These are phyloP conservation scores for Amaranthus hypochondriacus DNA, from an alignment of 148 eudicot species.

Conservation along the genomic window DNA sequence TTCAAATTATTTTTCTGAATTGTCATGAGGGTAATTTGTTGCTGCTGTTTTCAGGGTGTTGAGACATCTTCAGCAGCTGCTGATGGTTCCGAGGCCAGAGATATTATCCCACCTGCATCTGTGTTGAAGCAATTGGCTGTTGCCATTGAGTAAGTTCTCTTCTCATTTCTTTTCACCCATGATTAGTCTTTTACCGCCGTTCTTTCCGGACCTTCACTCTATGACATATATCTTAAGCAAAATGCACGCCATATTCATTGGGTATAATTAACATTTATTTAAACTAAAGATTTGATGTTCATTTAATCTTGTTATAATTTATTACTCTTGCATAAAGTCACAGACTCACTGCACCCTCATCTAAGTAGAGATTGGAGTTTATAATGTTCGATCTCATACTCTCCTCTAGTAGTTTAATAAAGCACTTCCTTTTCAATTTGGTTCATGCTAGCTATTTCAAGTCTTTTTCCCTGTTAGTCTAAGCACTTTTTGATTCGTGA, in stretches of 20 bases:
- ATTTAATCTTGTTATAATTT: neutral
- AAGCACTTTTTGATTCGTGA: constrained; percentile 11
- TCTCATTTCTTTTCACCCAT: neutral
- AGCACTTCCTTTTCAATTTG: neutral
- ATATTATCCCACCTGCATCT: constrained; percentile 59
- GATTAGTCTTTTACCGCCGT: neutral
- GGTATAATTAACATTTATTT: neutral
- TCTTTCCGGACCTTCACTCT: neutral
- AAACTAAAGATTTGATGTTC: neutral
- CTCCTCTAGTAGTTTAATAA: neutral
- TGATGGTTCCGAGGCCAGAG: constrained; percentile 33
- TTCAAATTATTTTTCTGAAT: neutral
- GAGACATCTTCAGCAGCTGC: constrained; percentile 30
- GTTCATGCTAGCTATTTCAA: neutral
- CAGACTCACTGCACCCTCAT: neutral
- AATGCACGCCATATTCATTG: neutral
- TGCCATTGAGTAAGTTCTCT: constrained; percentile 73
- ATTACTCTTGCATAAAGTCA: neutral
- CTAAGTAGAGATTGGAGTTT: neutral
- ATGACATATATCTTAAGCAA: neutral
- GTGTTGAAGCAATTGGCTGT: constrained; percentile 65
- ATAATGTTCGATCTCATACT: neutral
- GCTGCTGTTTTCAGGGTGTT: constrained; percentile 43
- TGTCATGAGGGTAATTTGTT: neutral
- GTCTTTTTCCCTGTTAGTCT: neutral